These are phyloP conservation scores for Fusarium sp. DNA, from an alignment of 2,329 filamentous ascomycete genomes.

Conservation along the genomic window DNA sequence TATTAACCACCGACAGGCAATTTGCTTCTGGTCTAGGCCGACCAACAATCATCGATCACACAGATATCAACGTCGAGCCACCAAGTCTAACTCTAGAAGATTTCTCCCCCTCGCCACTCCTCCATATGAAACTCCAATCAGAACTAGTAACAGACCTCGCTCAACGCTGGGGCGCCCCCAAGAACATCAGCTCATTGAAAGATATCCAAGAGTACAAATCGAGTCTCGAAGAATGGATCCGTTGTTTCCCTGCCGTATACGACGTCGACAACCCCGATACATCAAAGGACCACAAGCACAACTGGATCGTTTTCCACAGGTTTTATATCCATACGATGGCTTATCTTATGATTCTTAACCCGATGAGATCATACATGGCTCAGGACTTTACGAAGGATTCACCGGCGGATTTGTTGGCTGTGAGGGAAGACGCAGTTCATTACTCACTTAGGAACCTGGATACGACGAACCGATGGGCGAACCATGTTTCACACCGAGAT, in stretches of 20 bases:
- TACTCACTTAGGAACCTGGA: conserved; percentile 56
- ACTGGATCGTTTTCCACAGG: conserved; percentile 59
- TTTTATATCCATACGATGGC: conserved; percentile 57
- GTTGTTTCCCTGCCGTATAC: conserved; percentile 55
- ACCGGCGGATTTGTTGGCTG: conserved; percentile 47
- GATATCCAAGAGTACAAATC: conserved; percentile 48
- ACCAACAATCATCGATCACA: conserved; percentile 50
- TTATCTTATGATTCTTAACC: conserved; percentile 59
- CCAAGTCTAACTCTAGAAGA: conserved; percentile 50
- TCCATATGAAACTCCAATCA: conserved; percentile 53
- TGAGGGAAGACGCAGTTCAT: conserved; percentile 55
- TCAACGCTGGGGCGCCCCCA: conserved; percentile 44
- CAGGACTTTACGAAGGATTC: conserved; percentile 47
- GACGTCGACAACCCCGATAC: conserved; percentile 54
- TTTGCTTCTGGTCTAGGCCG: conserved; percentile 49
- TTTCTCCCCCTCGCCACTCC: conserved; percentile 48
- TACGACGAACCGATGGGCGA: conserved; percentile 54
- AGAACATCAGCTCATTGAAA: conserved; percentile 42
- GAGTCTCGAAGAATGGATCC: conserved; percentile 55
- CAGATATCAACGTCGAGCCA: conserved; percentile 48
- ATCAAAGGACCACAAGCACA: conserved; percentile 53
- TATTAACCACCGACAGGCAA: conserved; percentile 46
- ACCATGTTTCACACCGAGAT: conserved; percentile 57
- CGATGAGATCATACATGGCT: conserved; percentile 59
- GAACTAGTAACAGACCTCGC: conserved; percentile 47